These are phyloP conservation scores for Amylocystis lapponica DNA, from an alignment of 768 basidiomycete genomes.

Conservation along the genomic window DNA sequence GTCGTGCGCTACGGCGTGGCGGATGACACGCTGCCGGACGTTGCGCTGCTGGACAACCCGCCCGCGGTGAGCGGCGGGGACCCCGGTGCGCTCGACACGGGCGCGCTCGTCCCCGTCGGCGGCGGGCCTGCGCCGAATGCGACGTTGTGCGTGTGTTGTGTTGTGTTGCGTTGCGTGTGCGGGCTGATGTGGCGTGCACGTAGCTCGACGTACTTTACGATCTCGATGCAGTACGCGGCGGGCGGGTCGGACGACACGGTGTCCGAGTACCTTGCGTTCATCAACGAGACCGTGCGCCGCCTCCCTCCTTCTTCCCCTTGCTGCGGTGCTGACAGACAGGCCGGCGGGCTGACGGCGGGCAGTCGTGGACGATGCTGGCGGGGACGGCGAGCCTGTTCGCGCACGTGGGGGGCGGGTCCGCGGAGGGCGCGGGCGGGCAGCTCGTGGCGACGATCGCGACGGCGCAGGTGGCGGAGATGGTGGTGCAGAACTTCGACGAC, in stretches of 20 bases:
- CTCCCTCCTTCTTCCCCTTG: background rate
- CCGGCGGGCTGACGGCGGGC: background rate
- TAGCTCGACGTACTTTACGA: slow-evolving; percentile 15
- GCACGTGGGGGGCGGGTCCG: slow-evolving; percentile 12
- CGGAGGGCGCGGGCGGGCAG: slow-evolving; percentile 14
- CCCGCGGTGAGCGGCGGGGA: slow-evolving; percentile 7
- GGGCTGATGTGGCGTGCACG: background rate
- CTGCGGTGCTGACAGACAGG: background rate
- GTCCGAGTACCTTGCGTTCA: slow-evolving; percentile 23
- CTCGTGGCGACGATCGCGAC: slow-evolving; percentile 19
- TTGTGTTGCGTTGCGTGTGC: background rate
- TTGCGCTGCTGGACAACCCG: slow-evolving; percentile 12
- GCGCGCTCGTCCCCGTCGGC: slow-evolving; percentile 9
- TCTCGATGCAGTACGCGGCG: slow-evolving; percentile 19
- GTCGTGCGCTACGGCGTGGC: slow-evolving; percentile 15
- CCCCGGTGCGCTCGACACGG: slow-evolving; percentile 8
- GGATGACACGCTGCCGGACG: slow-evolving; percentile 8
- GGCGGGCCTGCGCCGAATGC: slow-evolving; percentile 10
- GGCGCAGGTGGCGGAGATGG: slow-evolving; percentile 19
- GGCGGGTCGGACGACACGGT: slow-evolving; percentile 10
- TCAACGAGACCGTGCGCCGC: slow-evolving; percentile 23
- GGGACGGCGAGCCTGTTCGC: slow-evolving; percentile 18
- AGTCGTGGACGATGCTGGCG: slow-evolving; percentile 21
- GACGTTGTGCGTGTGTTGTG: slow-evolving; percentile 7
- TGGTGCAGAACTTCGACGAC: slow-evolving; percentile 25